These are phyloP conservation scores for Trichoderma sp. DNA, from an alignment of 2,329 filamentous ascomycete species.

Conservation along the genomic window DNA sequence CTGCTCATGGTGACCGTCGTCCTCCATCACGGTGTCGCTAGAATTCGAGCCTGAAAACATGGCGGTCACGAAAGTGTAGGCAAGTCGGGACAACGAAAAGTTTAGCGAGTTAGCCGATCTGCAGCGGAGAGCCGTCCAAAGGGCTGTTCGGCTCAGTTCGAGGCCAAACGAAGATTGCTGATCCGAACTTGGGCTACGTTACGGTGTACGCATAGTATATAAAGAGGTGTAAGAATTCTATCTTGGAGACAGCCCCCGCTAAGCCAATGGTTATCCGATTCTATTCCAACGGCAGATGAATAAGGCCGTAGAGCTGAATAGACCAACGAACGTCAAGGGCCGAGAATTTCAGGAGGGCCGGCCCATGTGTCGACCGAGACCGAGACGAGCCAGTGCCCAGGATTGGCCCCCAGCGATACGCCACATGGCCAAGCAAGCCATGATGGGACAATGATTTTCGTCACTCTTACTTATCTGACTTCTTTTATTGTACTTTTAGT, in stretches of 20 bases:
- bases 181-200: background rate
- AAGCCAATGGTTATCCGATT: background rate
- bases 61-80: background rate
- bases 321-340: background rate
- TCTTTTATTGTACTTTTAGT: background rate
- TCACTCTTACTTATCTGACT: background rate
- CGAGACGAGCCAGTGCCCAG: background rate
- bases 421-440: background rate
- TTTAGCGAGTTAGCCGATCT: background rate
- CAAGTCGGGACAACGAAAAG: background rate
- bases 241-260: background rate
- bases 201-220: background rate
- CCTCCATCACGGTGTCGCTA: conserved; percentile 11
- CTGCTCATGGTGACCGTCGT: background rate
- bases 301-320: background rate
- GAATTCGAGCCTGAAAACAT: conserved; percentile 10
- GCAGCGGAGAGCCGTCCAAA: background rate
- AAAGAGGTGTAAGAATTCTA: background rate
- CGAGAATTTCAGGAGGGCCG: conserved; percentile 15
- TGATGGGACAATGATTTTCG: background rate
- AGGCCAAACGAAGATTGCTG: background rate
- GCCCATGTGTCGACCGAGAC: conserved; percentile 18
- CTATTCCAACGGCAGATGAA: background rate
- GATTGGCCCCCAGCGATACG: background rate
- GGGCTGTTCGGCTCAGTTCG: background rate